A percentile compares a stretch with the other conserved stretches of the same genome.
phyloP scores from a whole-genome alignment of 306 rosid species.

The Vigna radiata region DNA sequence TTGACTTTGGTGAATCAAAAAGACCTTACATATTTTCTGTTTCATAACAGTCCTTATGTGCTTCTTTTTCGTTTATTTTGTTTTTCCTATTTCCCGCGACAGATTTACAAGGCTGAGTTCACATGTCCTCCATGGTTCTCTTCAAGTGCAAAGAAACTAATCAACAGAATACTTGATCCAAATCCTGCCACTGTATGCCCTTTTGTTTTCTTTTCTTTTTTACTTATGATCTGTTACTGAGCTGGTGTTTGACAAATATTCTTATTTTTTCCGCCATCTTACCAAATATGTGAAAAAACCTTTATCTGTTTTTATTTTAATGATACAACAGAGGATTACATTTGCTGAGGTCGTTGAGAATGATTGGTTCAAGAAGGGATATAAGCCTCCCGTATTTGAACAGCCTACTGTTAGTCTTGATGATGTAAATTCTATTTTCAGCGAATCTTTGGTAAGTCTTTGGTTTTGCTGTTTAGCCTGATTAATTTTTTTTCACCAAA shows the following conservation, averaged over 20 bases:
- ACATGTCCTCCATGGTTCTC: slow-evolving; percentile 94
- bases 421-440: slow-evolving; percentile 76
- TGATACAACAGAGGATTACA: slow-evolving; percentile 78
- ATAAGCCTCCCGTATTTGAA: slow-evolving; percentile 81
- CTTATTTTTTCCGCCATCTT: background rate
- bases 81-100: slow-evolving; percentile 15
- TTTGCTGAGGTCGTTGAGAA: slow-evolving; percentile 82
- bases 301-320: slow-evolving; percentile 34
- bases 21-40: slow-evolving; percentile 27
- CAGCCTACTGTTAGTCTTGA: slow-evolving; percentile 73
- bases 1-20: background rate
- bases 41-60: slow-evolving; percentile 24
- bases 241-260: slow-evolving; percentile 27
- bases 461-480: slow-evolving; percentile 7
- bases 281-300: slow-evolving; percentile 31
- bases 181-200: slow-evolving; percentile 76
- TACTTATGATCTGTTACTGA: slow-evolving; percentile 13
- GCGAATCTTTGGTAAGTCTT: slow-evolving; percentile 66
- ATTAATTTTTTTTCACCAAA: slow-evolving; percentile 28
- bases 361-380: slow-evolving; percentile 98
- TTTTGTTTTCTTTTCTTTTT: slow-evolving; percentile 4
- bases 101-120: slow-evolving; percentile 95
- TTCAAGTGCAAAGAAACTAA: slow-evolving; percentile 82
- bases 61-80: slow-evolving; percentile 6
- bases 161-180: slow-evolving; percentile 90